Conservation (phyloP, 192 early-diverging fungal genomes). For the Cetraspora pellucida region DNA sequence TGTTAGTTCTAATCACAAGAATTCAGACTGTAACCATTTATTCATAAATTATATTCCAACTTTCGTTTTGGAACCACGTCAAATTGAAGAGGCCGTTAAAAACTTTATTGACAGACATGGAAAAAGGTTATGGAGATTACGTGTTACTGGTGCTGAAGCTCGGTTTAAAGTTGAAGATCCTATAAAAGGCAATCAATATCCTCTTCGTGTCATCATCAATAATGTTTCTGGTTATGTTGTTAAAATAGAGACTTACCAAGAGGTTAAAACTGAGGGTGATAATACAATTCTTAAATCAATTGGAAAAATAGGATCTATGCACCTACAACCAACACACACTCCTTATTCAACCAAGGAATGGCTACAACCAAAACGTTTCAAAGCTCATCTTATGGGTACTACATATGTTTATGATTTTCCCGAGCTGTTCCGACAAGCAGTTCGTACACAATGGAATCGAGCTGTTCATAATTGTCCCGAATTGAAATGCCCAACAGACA, state of each 20-base stretch:
- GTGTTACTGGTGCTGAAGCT: conserved; percentile 95
- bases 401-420: conserved; percentile 99
- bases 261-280: conserved; percentile 80
- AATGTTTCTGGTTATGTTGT: conserved; percentile 92
- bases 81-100: conserved; percentile 81
- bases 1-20: conserved; percentile 85
- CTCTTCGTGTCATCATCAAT: conserved; percentile 89
- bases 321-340: conserved; percentile 77
- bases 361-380: conserved; percentile 95
- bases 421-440: conserved; percentile 89
- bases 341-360: conserved; percentile 93
- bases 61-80: conserved; percentile 83
- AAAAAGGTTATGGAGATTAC: conserved; percentile 90
- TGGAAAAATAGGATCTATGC: conserved; percentile 75
- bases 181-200: conserved; percentile 50
- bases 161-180: conserved; percentile 89
- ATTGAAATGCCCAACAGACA: conserved; percentile 57
- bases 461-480: conserved; percentile 46
- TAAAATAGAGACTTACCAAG: conserved; percentile 91
- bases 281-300: conserved; percentile 88
- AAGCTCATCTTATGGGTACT: conserved; percentile 97
- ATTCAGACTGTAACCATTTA: conserved; percentile 98
- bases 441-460: conserved; percentile 79
- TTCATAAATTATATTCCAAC: conserved; percentile 99
- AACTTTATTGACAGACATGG: conserved; percentile 93